phyloP scores from a whole-genome alignment of 2,329 filamentous ascomycete species.

The Lomentospora prolificans region DNA sequence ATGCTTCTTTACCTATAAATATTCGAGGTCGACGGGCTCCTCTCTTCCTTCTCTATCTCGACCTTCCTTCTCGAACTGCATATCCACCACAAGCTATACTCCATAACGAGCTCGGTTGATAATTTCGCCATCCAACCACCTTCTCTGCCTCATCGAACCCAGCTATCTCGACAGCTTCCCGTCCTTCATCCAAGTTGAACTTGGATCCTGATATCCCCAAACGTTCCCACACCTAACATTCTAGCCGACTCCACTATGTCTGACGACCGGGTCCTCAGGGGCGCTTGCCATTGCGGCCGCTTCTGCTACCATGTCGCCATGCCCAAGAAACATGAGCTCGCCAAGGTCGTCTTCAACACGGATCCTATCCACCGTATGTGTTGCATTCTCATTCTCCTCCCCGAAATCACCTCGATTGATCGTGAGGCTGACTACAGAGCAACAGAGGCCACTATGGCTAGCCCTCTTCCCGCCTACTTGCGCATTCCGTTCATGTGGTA shows the following conservation, averaged over 20 bases:
- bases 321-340: constrained; percentile 47
- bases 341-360: constrained; percentile 67
- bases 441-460: constrained; percentile 54
- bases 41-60: too few relatives aligned
- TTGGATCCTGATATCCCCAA: not conserved
- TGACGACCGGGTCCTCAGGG: constrained; percentile 46
- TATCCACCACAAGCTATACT: too few relatives aligned
- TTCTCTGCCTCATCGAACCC: too few relatives aligned
- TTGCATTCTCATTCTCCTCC: not conserved
- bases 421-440: not conserved
- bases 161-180: too few relatives aligned
- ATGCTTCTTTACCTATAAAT: too few relatives aligned
- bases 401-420: not conserved
- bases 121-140: too few relatives aligned
- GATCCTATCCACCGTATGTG: constrained; percentile 61
- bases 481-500: constrained; percentile 77
- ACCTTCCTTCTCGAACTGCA: too few relatives aligned
- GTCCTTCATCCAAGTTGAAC: not conserved
- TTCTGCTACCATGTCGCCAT: constrained; percentile 71
- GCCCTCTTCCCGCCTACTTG: constrained; percentile 70
- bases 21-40: too few relatives aligned
- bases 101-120: too few relatives aligned
- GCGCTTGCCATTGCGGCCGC: constrained; percentile 76
- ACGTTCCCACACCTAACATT: not conserved
- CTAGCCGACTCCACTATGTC: not conserved